Base-by-base conservation (phyloP, 768 basidiomycete genomes). In the Termitomyces sp. region DNA sequence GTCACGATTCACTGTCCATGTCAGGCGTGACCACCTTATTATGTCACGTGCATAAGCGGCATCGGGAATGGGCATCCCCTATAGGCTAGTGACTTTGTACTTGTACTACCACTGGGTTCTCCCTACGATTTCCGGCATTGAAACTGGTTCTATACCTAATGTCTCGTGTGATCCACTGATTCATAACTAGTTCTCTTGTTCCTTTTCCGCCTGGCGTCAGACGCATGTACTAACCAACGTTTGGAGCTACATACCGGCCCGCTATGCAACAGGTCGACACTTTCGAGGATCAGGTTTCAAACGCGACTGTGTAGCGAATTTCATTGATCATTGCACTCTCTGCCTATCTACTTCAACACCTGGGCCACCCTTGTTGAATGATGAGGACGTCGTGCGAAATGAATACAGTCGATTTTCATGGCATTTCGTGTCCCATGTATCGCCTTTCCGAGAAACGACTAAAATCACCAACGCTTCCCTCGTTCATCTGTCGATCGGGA, bases 1-100 rank as follows among this genome's bases (percentile, higher is more conserved):
- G 12, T 29, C 20, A 7, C n/a, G n/a, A 12, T 18, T 52, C 48
- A 39, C 22, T 25, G 23, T 35, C 13, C 7, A 20, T n/a, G 16
- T 2, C n/a, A n/a, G n/a, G n/a, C 15, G 11, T 18, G 36, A 38
- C 25, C 27, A 29, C 15, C 18, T 27, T 38, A 22, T 29, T 7
- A 31, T 32, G 29, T 51, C 50, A 51, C 50, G 50, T 51, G 39
- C n/a, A n/a, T n/a, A n/a, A n/a, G n/a, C n/a, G n/a, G n/a, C n/a
- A n/a, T n/a, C n/a, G n/a, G n/a, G n/a, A n/a, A n/a, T n/a, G n/a
- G n/a, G n/a, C n/a, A n/a, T n/a, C n/a, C n/a, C n/a, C n/a, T n/a
- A n/a, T n/a, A n/a, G n/a, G n/a, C n/a, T n/a, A n/a, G n/a, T n/a
- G n/a, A n/a, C n/a, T n/a, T n/a, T n/a, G n/a, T n/a, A n/a, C n/a